Evolutionary conservation across 768 basidiomycete species (phyloP), one percentile per base, ranked within the genome.

Genomic region (Auriculariales sp.): DNA sequence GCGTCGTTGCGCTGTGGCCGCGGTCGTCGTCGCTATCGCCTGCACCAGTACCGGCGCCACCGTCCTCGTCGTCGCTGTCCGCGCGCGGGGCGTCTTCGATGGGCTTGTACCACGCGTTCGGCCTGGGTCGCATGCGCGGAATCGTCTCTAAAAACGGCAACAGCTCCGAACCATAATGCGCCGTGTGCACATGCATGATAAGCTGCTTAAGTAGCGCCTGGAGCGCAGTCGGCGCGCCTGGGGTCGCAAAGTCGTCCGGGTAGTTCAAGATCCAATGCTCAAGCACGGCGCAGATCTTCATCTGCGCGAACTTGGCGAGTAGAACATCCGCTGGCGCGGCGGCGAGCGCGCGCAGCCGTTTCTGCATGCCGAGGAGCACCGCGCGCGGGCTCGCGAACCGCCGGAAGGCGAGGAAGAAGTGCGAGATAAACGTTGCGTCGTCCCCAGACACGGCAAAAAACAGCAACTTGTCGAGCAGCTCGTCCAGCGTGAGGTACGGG

Each of bases 281-380:
- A 10, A 91, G 70, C 12, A 90, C 66, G 55, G 80, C 73, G 55
- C 87, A 91, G 51, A 91, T 85, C 61, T 81, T 78, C 85, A 90
- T 87, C 61, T 91, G 88, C 5, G 84, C 86, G 63, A 81, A 90
- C 57, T 80, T 83, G 6, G 85, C 84, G 64, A 90, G 83, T 77
- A 89, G 81, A 1, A 83, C 82, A 66, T 91, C 86, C 5, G 78
- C 77, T 11, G 75, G 72, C 15, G 81, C 76, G 49, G 75, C 74
- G 58, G 83, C 81, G 12, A 91, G 67, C 54, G 81, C 77, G 29
- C 83, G 77, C 75, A 90, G 82, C 44, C 85, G 79, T 59, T 87
- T 84, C 63, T 89, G 84, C 82, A 92, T 87, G 4, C 85, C 82
- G 39, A 89, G 69, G n/a, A 92, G 68, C 15, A 92, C 67, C 51